Evolutionary conservation across 768 basidiomycete genomes (phyloP).

Genomic region (Exidia glandulosa): DNA sequence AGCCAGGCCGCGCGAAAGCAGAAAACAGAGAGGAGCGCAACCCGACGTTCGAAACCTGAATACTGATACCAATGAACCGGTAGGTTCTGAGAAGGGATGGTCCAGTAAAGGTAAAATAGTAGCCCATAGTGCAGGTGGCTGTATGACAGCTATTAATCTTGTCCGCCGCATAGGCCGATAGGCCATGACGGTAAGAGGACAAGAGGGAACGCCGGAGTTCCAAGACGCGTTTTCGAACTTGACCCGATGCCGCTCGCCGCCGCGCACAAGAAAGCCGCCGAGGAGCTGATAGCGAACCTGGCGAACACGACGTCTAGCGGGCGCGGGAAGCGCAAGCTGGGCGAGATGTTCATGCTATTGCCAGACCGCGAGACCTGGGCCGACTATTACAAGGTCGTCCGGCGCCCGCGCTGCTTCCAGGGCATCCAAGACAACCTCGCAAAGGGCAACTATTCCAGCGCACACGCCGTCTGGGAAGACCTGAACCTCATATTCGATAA

Average conservation of each 20-base stretch:
- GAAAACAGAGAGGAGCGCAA: no score
- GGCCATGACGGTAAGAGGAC: no score
- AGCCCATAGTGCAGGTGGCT: no score
- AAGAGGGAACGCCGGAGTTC: no score
- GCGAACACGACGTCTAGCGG: conserved; percentile 28
- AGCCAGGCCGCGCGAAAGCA: no score
- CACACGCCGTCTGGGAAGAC: conserved; percentile 67
- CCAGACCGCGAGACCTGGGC: conserved; percentile 66
- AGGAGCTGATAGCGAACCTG: conserved; percentile 44
- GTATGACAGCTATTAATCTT: no score
- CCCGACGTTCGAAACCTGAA: no score
- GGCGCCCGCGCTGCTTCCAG: conserved; percentile 75
- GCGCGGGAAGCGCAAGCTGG: conserved; percentile 51
- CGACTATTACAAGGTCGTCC: conserved; percentile 59
- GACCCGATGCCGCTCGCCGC: conserved; percentile 47
- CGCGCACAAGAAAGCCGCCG: conserved; percentile 47
- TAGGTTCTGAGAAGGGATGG: no score
- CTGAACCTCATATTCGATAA: conserved; percentile 87
- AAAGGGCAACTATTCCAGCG: conserved; percentile 61
- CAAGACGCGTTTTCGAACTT: no score
- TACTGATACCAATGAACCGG: no score
- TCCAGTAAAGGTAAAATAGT: no score
- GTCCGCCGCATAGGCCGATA: no score
- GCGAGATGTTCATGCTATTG: conserved; percentile 65
- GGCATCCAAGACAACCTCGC: conserved; percentile 56